Evolutionary conservation across 2,329 filamentous ascomycete genomes (phyloP), one percentile per base, ranked within the genome.

Genomic region (Cytospora mali): DNA sequence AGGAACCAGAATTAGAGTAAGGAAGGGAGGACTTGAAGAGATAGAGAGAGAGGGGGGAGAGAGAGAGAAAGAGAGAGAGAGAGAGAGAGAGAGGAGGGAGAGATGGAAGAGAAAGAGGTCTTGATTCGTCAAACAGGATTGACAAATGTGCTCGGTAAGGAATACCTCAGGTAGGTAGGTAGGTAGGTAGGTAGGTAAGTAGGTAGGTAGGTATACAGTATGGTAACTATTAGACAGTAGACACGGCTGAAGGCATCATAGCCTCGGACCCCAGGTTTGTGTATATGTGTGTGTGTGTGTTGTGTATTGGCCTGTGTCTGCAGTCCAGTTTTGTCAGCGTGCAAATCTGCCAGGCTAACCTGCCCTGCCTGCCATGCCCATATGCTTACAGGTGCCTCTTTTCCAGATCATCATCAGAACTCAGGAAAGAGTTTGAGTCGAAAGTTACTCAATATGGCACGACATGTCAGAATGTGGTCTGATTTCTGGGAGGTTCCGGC

Each of bases 401-500:
- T 48, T 28, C 57, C 53, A 49, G 35, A 55, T 57, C 53, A 48
- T 51, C 50, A 48, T 54, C 52, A 55, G 48, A 31, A 62, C 53
- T 51, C 59, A 23, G 28, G 31, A 27, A 50, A 61, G 51, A 54
- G 25, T 42, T 61, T 50, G 58, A 61, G 51, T 55, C 52, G 51
- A 61, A 61, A 61, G 51, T 55, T 42, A 23, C 51, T 61, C 58
- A 51, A 51, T 51, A 57, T 62, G 53, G 59, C 53, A 62, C 54
- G 59, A 62, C 56, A 54, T 57, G 25, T 48, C 42, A 18, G 27
- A 23, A 27, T 39, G 59, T 62, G 53, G 59, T 57, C 53, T 62
- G 59, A 62, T 57, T 62, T 57, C 53, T 52, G 59, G 59, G 53
- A 62, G 54, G 50, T 48, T 57, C 59, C 59, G 59, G 53, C 23